Evolutionary conservation across 768 basidiomycete genomes (phyloP).

Genomic region (Pulveroboletus frians): DNA sequence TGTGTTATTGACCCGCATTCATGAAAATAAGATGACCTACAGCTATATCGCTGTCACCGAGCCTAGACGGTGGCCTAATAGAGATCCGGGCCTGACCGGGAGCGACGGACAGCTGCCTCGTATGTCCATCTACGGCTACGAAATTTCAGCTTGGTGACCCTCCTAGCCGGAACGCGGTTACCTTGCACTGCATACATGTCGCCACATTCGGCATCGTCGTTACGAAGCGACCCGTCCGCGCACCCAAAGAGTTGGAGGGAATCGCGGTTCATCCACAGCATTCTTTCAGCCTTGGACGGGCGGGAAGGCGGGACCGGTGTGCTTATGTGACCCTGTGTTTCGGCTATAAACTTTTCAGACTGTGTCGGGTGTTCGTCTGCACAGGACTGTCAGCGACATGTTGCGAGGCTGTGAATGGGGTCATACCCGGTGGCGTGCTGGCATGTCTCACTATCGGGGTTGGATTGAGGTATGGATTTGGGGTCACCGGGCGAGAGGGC

Average conservation of each 20-base stretch:
- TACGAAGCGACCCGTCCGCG: constrained; percentile 4
- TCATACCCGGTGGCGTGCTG: constrained; percentile 15
- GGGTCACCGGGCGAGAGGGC: constrained; percentile 19
- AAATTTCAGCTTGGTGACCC: not conserved
- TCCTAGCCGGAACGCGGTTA: constrained; percentile 8
- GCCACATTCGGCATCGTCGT: constrained; percentile 10
- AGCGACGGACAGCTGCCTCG: constrained; percentile 8
- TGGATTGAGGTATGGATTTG: constrained; percentile 37
- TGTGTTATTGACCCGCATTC: constrained; percentile 7
- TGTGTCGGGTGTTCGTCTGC: constrained; percentile 12
- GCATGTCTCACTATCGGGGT: constrained; percentile 22
- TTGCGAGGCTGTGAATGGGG: not conserved
- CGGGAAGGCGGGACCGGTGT: constrained; percentile 13
- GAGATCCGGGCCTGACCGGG: constrained; percentile 3
- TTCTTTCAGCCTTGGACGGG: constrained; percentile 30
- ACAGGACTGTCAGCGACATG: not conserved
- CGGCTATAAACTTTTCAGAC: constrained; percentile 1
- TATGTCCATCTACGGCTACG: constrained; percentile 14
- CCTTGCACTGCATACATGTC: constrained; percentile 23
- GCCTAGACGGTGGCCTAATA: constrained; percentile 8
- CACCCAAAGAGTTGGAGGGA: constrained; percentile 27
- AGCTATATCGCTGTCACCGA: constrained; percentile 21
- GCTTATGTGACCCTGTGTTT: constrained; percentile 1
- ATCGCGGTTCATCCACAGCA: constrained; percentile 29
- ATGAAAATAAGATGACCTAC: constrained; percentile 9